Conservation (phyloP, 1,284 basidiomycete species). For the Ustilago curta region DNA sequence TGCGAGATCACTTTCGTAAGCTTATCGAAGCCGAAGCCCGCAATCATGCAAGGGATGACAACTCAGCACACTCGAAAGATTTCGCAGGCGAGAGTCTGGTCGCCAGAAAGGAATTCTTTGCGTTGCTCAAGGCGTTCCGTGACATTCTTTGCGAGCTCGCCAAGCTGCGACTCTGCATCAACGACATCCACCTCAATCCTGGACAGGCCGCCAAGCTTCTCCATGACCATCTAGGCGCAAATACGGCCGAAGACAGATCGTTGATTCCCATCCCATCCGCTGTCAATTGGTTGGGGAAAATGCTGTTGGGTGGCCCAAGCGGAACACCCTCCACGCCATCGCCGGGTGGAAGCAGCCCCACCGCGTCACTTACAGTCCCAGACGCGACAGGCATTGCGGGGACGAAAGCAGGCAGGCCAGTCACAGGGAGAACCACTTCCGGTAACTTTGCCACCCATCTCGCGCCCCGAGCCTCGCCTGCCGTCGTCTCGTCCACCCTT, state of each 20-base stretch:
- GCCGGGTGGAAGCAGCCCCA: constrained; percentile 5
- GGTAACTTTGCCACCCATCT: constrained; percentile 30
- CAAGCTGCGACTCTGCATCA: constrained; percentile 82
- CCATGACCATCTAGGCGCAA: constrained; percentile 62
- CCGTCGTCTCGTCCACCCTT: constrained; percentile 49
- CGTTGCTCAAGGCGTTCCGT: constrained; percentile 84
- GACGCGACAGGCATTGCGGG: constrained; percentile 13
- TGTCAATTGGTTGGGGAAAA: constrained; percentile 58
- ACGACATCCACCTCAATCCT: constrained; percentile 91
- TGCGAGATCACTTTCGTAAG: constrained; percentile 81
- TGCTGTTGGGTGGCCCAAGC: constrained; percentile 44
- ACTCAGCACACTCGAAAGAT: constrained; percentile 70
- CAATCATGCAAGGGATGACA: constrained; percentile 26
- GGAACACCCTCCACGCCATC: constrained; percentile 20
- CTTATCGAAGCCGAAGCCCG: constrained; percentile 72
- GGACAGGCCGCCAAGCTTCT: constrained; percentile 72
- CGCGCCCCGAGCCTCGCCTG: constrained; percentile 52
- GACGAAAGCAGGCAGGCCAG: constrained; percentile 16
- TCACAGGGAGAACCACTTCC: constrained; percentile 31
- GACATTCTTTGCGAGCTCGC: constrained; percentile 87
- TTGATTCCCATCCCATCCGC: constrained; percentile 49
- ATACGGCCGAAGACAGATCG: constrained; percentile 42
- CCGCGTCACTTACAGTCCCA: constrained; percentile 15
- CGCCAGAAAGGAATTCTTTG: constrained; percentile 83
- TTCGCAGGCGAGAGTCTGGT: constrained; percentile 71